Conservation (phyloP, 139 green algal genomes). For the Chlorella sp. region DNA sequence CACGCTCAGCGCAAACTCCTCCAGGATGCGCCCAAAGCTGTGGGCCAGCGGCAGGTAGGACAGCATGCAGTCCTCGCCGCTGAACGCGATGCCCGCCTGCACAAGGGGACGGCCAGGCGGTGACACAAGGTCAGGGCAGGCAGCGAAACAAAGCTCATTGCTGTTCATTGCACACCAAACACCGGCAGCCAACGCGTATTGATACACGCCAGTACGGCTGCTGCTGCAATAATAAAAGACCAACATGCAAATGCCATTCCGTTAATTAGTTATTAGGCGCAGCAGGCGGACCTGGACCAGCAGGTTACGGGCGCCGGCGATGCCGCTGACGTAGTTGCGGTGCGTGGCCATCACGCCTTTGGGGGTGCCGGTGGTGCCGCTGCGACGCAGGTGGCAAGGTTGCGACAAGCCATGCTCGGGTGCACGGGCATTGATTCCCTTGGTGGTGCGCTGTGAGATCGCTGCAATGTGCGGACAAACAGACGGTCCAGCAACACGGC, state of each 20-base stretch:
- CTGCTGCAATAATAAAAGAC: too few relatives aligned
- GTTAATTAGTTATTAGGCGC: too few relatives aligned
- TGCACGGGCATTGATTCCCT: not conserved
- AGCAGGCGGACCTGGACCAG: not conserved
- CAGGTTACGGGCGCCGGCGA: constrained; percentile 41
- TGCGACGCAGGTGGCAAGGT: constrained; percentile 14
- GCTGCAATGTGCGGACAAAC: too few relatives aligned
- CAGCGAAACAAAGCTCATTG: not conserved
- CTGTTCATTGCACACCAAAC: not conserved
- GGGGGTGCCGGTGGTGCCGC: constrained; percentile 64
- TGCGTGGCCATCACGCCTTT: constrained; percentile 74
- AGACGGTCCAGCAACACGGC: too few relatives aligned
- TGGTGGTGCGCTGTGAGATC: not conserved
- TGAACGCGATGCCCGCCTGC: constrained; percentile 33
- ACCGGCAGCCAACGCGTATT: too few relatives aligned
- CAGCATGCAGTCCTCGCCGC: constrained; percentile 53
- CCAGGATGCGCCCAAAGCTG: constrained; percentile 72
- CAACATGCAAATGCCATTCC: too few relatives aligned
- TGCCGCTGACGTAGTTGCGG: constrained; percentile 42
- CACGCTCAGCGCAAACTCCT: constrained; percentile 58
- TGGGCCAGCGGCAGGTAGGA: constrained; percentile 77
- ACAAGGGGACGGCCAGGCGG: not conserved
- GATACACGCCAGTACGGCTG: too few relatives aligned
- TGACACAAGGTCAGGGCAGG: not conserved
- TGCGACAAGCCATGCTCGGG: not conserved